These are phyloP conservation scores for Gentiana macrophylla DNA, from an alignment of 257 asterid species.

Conservation along the genomic window DNA sequence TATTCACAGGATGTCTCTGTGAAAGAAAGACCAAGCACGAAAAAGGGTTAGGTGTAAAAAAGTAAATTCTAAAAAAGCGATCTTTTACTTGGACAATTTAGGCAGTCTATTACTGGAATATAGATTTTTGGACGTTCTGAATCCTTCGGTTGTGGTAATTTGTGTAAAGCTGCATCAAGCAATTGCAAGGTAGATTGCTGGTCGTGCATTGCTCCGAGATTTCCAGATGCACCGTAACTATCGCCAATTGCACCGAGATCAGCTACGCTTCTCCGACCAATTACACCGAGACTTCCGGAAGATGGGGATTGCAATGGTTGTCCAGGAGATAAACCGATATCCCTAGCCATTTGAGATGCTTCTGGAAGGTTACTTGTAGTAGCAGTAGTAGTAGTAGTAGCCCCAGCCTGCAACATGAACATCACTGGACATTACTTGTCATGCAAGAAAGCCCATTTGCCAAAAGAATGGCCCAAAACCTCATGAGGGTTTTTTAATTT, in stretches of 20 bases:
- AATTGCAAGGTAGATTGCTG: slow-evolving; percentile 70
- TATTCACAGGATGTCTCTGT: slow-evolving; percentile 82
- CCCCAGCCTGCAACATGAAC: slow-evolving; percentile 42
- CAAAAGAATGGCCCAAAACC: too few species aligned
- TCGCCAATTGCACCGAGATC: slow-evolving; percentile 97
- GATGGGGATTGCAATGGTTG: slow-evolving; percentile 80
- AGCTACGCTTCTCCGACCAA: slow-evolving; percentile 92
- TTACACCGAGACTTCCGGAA: slow-evolving; percentile 85
- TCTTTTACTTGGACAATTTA: slow-evolving; percentile 5
- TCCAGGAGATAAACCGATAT: slow-evolving; percentile 76
- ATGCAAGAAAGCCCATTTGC: too few species aligned
- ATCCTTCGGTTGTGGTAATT: slow-evolving; percentile 95
- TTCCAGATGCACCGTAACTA: slow-evolving; percentile 46
- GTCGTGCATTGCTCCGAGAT: slow-evolving; percentile 76
- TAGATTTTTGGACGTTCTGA: slow-evolving; percentile 90
- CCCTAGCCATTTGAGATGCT: slow-evolving; percentile 65
- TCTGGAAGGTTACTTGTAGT: slow-evolving; percentile 52
- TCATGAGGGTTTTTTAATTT: too few species aligned
- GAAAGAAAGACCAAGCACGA: slow-evolving; percentile 16
- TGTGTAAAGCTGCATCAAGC: slow-evolving; percentile 83
- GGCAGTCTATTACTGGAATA: slow-evolving; percentile 54
- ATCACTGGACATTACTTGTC: too few species aligned
- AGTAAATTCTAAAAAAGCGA: neutral
- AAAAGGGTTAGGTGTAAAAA: slow-evolving; percentile 5
- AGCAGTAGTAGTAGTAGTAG: too few species aligned